A percentile compares a stretch with the other conserved stretches of the same genome.
Evolutionary conservation across 2,329 filamentous ascomycete species (phyloP).

Genomic region (Pseudogymnoascus verrucosus): DNA sequence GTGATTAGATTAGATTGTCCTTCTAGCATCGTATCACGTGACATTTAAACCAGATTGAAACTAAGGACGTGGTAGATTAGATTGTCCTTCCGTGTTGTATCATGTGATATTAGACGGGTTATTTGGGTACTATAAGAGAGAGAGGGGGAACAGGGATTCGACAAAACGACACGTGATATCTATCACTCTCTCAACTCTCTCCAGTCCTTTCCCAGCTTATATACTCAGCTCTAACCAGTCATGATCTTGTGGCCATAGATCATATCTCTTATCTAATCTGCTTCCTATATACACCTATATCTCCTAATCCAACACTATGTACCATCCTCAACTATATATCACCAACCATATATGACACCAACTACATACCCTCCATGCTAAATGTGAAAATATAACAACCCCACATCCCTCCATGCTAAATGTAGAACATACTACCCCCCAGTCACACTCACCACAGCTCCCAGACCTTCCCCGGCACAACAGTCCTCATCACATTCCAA

Average conservation of each 20-base stretch:
- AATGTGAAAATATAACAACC: neutral
- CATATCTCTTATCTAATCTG: neutral
- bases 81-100: neutral
- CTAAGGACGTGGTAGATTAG: too few species aligned
- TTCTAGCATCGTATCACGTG: neutral
- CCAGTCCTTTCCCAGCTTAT: neutral
- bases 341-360: neutral
- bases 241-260: neutral
- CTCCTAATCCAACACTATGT: neutral
- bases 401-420: neutral
- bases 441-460: conserved; percentile 63
- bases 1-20: neutral
- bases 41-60: too few species aligned
- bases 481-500: conserved; percentile 85
- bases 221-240: neutral
- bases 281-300: conserved; percentile 4
- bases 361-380: neutral
- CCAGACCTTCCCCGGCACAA: conserved; percentile 74
- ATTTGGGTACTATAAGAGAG: neutral
- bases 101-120: neutral
- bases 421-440: neutral
- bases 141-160: neutral
- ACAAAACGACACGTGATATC: neutral
- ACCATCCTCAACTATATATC: neutral
- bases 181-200: neutral